Base-by-base conservation (phyloP, 805 yeast species). In the Sugiyamaella chiloensis region DNA sequence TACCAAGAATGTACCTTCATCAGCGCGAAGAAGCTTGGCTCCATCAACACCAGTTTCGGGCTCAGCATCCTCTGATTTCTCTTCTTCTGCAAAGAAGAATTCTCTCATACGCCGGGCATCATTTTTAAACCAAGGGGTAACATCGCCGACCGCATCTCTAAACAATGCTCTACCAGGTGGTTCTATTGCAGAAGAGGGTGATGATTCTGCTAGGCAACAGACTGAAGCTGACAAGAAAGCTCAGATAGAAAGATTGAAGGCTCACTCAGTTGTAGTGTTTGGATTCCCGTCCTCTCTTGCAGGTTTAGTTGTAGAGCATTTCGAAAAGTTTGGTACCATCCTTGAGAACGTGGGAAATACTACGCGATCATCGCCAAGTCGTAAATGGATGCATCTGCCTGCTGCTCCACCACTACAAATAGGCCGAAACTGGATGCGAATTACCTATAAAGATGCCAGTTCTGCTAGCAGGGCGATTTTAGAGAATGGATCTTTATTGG, bases 401-500 rank as follows among this genome's bases (percentile, higher is more conserved):
- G 48, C 57, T 6, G 30, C 47, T 36, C 69, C 58, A 26, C 95
- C 96, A 2, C 83, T 91, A 6, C 85, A 80, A 65, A 76, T 90
- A 9, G 98, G 98, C 1, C 77, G 80, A 40, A 81, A 87, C 32
- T 91, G 98, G 98, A 81, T 90, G n/a, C 86, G 89, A 61, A 63
- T 91, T 46, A 90, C 97, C 2, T 93, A 80, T 64, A 84, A 81
- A 48, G 83, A 81, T 50, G 78, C 85, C 5, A 70, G 83, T 1
- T 76, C 90, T 7, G 96, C 96, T 2, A 64, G 79, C 14, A 80
- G 95, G 47, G 96, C 99, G 0, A 68, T 90, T 37, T 81, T 85
- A 54, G 96, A 89, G 60, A 86, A 87, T 61, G 95, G 96, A 3
- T 64, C 73, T 9, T 75, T 81, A 4, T 78, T 83, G 58, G 85